Conservation (phyloP, 352 stramenopile genomes). For the Globisporangium abappressorium region DNA sequence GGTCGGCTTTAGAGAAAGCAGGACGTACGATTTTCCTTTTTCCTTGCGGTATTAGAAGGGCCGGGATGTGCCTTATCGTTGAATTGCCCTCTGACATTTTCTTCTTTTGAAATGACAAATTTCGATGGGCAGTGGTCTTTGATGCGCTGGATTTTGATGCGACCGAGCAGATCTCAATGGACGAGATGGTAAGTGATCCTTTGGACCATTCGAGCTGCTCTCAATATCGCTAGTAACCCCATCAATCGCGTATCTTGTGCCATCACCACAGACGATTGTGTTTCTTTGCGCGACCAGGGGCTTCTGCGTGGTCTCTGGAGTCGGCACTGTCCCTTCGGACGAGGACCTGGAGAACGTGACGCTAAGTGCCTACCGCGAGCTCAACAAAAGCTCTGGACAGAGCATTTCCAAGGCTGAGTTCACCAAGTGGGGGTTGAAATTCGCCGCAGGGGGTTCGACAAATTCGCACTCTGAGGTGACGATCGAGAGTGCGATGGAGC, state of each 20-base stretch:
- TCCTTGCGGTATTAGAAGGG: neutral
- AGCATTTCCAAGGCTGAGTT: constrained; percentile 67
- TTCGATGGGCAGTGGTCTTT: constrained; percentile 52
- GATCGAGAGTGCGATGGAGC: constrained; percentile 11
- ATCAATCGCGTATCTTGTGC: neutral
- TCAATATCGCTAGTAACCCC: neutral
- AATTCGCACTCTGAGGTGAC: neutral
- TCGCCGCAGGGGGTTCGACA: constrained; percentile 17
- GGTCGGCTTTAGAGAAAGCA: constrained; percentile 51
- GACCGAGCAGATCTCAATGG: constrained; percentile 72
- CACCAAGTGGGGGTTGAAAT: constrained; percentile 46
- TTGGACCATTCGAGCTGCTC: neutral
- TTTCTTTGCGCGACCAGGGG: constrained; percentile 58
- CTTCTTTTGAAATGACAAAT: neutral
- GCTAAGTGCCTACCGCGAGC: constrained; percentile 53
- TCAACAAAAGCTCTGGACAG: constrained; percentile 49
- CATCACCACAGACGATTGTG: constrained; percentile 46
- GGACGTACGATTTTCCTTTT: constrained; percentile 20
- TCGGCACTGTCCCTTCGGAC: constrained; percentile 44
- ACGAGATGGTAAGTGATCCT: constrained; percentile 51
- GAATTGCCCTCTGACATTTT: neutral
- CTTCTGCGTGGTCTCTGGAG: constrained; percentile 42
- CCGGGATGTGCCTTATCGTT: neutral
- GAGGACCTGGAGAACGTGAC: constrained; percentile 59
- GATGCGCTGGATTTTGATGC: constrained; percentile 73